phyloP scores from a whole-genome alignment of 768 basidiomycete species.

The Rhodotorula diobovata region DNA sequence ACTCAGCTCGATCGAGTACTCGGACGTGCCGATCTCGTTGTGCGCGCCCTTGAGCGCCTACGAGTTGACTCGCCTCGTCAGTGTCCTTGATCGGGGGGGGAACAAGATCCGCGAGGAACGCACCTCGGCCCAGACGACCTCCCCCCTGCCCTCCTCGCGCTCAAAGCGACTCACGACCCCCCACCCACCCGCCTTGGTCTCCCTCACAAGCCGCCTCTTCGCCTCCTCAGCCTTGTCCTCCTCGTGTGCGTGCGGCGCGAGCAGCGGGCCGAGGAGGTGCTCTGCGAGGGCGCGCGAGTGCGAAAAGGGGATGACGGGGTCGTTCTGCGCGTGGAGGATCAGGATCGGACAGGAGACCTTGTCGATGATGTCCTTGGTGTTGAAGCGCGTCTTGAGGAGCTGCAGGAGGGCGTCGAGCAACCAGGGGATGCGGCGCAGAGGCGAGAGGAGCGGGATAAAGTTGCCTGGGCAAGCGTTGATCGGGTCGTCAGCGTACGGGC shows the following conservation, averaged over 20 bases:
- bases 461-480: neutral
- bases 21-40: slow-evolving; percentile 23
- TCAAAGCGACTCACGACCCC: slow-evolving; percentile 23
- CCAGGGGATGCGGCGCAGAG: slow-evolving; percentile 15
- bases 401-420: slow-evolving; percentile 8
- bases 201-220: neutral
- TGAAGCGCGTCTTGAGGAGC: slow-evolving; percentile 22
- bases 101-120: neutral
- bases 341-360: slow-evolving; percentile 17
- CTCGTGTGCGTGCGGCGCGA: neutral
- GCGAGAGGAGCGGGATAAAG: slow-evolving; percentile 28
- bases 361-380: slow-evolving; percentile 30
- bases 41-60: slow-evolving; percentile 13
- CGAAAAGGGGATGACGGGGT: slow-evolving; percentile 29
- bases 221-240: neutral
- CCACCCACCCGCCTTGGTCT: slow-evolving; percentile 20
- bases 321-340: slow-evolving; percentile 36
- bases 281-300: slow-evolving; percentile 14
- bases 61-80: too few species aligned
- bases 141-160: slow-evolving; percentile 11
- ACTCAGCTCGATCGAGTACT: slow-evolving; percentile 14
- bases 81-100: too few species aligned
- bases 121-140: slow-evolving; percentile 34
- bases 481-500: neutral
- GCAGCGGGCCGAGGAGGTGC: slow-evolving; percentile 12